Conservation (phyloP, 2,329 filamentous ascomycete genomes). For the Neofusicoccum cordaticola region DNA sequence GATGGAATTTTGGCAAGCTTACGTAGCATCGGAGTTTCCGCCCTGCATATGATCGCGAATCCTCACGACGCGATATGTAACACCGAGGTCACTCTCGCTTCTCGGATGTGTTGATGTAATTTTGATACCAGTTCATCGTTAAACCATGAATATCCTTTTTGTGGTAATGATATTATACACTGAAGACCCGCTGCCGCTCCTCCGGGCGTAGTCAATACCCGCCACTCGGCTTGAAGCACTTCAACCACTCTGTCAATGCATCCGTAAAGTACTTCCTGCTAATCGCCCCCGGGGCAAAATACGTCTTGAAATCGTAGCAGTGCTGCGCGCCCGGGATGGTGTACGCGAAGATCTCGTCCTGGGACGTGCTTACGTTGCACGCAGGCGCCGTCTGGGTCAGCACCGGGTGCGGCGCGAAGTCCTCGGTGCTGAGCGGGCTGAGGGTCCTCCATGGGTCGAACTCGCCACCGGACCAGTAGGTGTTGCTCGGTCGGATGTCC, state of each 20-base stretch:
- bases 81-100: no score
- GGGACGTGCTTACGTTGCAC: conserved; percentile 39
- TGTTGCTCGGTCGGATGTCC: conserved; percentile 51
- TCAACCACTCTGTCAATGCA: conserved; percentile 47
- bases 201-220: not conserved
- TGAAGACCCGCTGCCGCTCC: not conserved
- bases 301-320: conserved; percentile 45
- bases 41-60: no score
- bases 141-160: no score
- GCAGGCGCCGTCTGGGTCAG: conserved; percentile 42
- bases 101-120: no score
- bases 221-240: conserved; percentile 1
- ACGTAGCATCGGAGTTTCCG: no score
- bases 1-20: no score
- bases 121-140: no score
- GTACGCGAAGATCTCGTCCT: conserved; percentile 48
- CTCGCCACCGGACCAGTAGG: conserved; percentile 50
- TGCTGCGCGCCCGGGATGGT: conserved; percentile 47
- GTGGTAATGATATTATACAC: no score
- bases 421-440: conserved; percentile 42
- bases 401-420: conserved; percentile 39
- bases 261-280: conserved; percentile 38
- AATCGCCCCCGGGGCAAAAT: conserved; percentile 27
- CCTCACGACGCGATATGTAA: no score
- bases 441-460: conserved; percentile 54